Evolutionary conservation across 441 rosid species (phyloP).

Genomic region (Populus trichocarpa): DNA sequence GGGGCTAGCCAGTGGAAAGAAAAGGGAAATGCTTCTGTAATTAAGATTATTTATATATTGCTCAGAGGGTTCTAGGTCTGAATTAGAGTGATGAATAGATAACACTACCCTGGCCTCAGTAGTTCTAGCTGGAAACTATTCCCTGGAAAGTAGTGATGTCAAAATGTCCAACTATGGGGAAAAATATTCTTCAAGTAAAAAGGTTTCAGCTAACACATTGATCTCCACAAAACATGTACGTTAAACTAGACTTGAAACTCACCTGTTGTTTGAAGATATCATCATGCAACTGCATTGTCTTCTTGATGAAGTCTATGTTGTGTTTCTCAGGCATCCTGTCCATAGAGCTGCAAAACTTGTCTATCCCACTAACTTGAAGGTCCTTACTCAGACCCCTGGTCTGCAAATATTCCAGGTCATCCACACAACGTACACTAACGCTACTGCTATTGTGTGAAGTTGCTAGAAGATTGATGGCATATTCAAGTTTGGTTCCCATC

Average conservation of each 20-base stretch:
- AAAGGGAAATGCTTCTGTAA: slow-evolving; percentile 23
- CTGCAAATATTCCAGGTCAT: slow-evolving; percentile 34
- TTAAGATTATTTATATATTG: neutral
- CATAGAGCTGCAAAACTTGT: slow-evolving; percentile 29
- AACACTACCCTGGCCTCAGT: neutral
- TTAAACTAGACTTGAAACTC: neutral
- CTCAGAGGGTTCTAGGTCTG: neutral
- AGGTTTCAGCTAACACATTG: neutral
- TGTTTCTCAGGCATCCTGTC: slow-evolving; percentile 34
- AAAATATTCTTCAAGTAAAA: no score
- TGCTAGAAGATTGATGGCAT: slow-evolving; percentile 37
- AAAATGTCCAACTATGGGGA: neutral
- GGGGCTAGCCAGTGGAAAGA: neutral
- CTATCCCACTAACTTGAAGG: slow-evolving; percentile 12
- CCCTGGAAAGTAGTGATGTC: neutral
- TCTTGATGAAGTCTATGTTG: slow-evolving; percentile 52
- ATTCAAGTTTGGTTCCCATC: slow-evolving; percentile 68
- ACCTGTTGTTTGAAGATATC: slow-evolving; percentile 75
- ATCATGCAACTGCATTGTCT: slow-evolving; percentile 78
- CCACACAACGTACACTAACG: slow-evolving; percentile 34
- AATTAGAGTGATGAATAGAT: neutral
- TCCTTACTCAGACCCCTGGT: slow-evolving; percentile 23
- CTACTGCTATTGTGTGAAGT: slow-evolving; percentile 29
- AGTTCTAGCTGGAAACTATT: neutral
- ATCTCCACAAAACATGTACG: neutral